Base-by-base conservation (phyloP, 2,329 filamentous ascomycete species). In the Sclerotinia borealis region DNA sequence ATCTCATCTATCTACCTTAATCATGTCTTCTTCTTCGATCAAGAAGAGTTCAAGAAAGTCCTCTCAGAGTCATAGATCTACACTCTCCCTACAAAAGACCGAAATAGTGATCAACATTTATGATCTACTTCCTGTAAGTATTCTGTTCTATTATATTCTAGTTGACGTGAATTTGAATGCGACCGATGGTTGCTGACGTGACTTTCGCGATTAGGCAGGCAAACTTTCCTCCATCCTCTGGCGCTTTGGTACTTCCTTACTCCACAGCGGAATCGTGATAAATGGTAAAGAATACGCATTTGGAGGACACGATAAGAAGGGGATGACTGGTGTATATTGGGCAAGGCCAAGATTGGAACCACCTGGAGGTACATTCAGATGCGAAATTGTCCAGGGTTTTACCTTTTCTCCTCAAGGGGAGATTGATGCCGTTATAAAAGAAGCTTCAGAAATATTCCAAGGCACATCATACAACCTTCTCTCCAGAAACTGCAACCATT, bases 401-500 rank as follows among this genome's bases (percentile, higher is more conserved):
- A 91, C 89, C 8, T 84, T 92, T 65, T 84, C 84, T 29, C 81
- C 87, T 3, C 80, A 84, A 27, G 77, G 82, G 63, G 90, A 95
- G 75, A 88, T 95, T 68, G 86, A 92, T 59, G 73, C 79, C 17
- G 87, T 91, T 47, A 83, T 96, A 50, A 84, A 83, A 69, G 79
- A 80, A 63, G 88, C 87, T 15, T 91, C 88, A 1, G 83, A 88
- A 48, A 82, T 87, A 68, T 96, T 95, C 71, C 81, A 86, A 63
- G 91, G 91, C 29, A 86, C 86, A 0, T 83, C 83, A 17, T 95
- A 96, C 76, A 93, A 95, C 72, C 83, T 96, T 17, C 81, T 96
- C 50, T 92, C 87, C 25, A 86, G 86, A 70, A 96, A 96, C 76
- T 96, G 91, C 81, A 96, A 96, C 75, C 91, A 96, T 75, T 96